Evolutionary conservation across 2,329 filamentous ascomycete species (phyloP).

Genomic region (Xylariaceae sp.): DNA sequence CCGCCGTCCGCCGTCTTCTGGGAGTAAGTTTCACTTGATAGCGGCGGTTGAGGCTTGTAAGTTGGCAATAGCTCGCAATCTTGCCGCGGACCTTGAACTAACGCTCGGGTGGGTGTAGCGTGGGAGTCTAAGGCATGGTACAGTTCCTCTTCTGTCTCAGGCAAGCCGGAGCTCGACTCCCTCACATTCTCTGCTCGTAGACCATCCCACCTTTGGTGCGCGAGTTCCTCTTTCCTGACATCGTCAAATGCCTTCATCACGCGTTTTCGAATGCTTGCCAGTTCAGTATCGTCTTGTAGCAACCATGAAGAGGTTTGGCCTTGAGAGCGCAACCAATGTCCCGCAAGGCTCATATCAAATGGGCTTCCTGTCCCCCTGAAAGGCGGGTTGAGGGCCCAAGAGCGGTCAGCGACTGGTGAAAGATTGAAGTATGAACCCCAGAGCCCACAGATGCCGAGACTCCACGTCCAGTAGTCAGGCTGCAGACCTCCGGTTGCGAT

Average conservation of each 20-base stretch:
- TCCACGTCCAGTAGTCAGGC: background rate
- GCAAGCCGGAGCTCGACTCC: background rate
- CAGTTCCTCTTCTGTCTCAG: slow-evolving; percentile 3
- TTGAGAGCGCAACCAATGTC: no score
- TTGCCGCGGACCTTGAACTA: background rate
- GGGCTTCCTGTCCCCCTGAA: no score
- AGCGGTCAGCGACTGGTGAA: slow-evolving; percentile 3
- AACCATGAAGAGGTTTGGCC: no score
- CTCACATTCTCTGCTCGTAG: background rate
- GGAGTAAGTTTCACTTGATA: no score
- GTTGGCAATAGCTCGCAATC: slow-evolving; percentile 2
- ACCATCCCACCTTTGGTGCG: background rate
- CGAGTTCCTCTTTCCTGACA: background rate
- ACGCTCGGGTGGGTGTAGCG: background rate
- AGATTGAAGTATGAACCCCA: slow-evolving; percentile 30
- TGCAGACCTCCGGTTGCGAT: background rate
- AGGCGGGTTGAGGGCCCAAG: background rate
- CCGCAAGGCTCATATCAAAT: no score
- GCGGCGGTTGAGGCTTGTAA: slow-evolving; percentile 6
- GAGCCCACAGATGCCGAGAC: slow-evolving; percentile 34
- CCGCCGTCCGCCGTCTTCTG: slow-evolving; percentile 15
- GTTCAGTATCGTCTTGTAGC: no score
- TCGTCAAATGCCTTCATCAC: background rate
- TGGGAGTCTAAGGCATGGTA: background rate
- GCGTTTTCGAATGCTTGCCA: no score